These are phyloP conservation scores for Zalaria obscura DNA, from an alignment of 2,329 filamentous ascomycete genomes.

Conservation along the genomic window DNA sequence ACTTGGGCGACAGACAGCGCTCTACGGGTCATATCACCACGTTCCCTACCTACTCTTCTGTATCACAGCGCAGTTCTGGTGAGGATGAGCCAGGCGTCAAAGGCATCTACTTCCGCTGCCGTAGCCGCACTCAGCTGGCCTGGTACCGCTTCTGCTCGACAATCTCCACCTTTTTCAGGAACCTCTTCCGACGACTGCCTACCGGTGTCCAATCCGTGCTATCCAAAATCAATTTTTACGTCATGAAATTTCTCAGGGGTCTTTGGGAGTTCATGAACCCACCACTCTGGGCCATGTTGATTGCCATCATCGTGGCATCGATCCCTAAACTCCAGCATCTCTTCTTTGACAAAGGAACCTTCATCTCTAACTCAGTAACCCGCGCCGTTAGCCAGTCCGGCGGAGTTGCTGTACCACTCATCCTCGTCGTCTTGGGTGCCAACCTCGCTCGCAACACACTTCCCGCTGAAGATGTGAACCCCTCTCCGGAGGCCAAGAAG, in stretches of 20 bases:
- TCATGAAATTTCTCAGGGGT: conserved; percentile 45
- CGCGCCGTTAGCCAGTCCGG: conserved; percentile 74
- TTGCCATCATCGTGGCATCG: conserved; percentile 80
- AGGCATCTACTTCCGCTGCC: conserved; percentile 10
- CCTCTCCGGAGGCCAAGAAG: conserved; percentile 54
- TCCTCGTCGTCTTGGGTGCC: conserved; percentile 86
- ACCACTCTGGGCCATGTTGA: conserved; percentile 91
- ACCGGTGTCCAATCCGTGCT: conserved; percentile 36
- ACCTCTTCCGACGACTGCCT: conserved; percentile 37
- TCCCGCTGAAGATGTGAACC: conserved; percentile 46
- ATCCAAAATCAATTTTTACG: conserved; percentile 24
- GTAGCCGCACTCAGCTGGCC: conserved; percentile 3
- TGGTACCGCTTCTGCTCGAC: conserved; percentile 7
- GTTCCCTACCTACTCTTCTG: conserved; percentile 20
- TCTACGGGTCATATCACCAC: conserved; percentile 40
- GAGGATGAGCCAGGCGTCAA: conserved; percentile 10
- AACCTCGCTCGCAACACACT: conserved; percentile 89
- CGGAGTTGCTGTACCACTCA: conserved; percentile 84
- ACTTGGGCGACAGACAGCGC: conserved; percentile 15
- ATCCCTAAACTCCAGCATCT: conserved; percentile 67
- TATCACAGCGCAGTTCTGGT: conserved; percentile 5
- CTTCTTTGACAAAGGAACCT: conserved; percentile 81
- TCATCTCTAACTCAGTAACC: conserved; percentile 85
- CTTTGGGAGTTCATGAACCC: conserved; percentile 96
- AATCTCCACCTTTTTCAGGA: conserved; percentile 18